phyloP scores from a whole-genome alignment of 2,329 filamentous ascomycete genomes.

The Diaporthe ilicicola region DNA sequence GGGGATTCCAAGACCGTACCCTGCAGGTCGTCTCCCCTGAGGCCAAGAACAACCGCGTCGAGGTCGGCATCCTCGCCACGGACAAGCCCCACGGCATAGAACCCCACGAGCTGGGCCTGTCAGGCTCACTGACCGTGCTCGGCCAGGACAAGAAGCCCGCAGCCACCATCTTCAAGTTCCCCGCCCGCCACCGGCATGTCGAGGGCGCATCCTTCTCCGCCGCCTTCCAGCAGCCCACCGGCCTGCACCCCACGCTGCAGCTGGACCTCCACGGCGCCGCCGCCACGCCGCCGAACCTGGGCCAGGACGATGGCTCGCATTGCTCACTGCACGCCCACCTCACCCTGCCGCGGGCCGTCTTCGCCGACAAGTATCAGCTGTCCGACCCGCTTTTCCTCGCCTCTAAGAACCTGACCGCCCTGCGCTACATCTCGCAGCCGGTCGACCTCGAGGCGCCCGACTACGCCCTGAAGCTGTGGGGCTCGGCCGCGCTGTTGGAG shows the following conservation, averaged over 20 bases:
- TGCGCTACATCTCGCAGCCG: constrained; percentile 76
- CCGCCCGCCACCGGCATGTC: constrained; percentile 76
- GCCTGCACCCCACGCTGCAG: constrained; percentile 83
- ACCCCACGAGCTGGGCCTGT: constrained; percentile 78
- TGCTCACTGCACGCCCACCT: constrained; percentile 84
- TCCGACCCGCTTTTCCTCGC: constrained; percentile 77
- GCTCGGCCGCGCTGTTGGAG: constrained; percentile 79
- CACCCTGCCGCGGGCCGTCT: constrained; percentile 82
- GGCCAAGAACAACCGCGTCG: constrained; percentile 63
- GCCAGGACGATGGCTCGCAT: constrained; percentile 54
- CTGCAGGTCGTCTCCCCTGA: constrained; percentile 50
- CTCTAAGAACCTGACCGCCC: constrained; percentile 78
- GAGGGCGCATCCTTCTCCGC: constrained; percentile 62
- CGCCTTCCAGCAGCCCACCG: constrained; percentile 74
- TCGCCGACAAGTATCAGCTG: constrained; percentile 89
- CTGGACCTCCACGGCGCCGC: constrained; percentile 64
- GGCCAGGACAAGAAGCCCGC: constrained; percentile 78
- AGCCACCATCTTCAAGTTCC: constrained; percentile 83
- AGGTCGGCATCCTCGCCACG: constrained; percentile 80
- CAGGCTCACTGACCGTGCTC: constrained; percentile 80
- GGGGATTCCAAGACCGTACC: constrained; percentile 57
- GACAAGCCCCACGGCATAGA: constrained; percentile 68
- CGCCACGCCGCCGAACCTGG: constrained; percentile 53
- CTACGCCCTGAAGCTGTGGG: constrained; percentile 81
- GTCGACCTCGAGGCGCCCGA: constrained; percentile 91